Evolutionary conservation across 179 eudicot species (phyloP), one percentile per base, ranked within the genome.

Genomic region (Silene noctiflora): DNA sequence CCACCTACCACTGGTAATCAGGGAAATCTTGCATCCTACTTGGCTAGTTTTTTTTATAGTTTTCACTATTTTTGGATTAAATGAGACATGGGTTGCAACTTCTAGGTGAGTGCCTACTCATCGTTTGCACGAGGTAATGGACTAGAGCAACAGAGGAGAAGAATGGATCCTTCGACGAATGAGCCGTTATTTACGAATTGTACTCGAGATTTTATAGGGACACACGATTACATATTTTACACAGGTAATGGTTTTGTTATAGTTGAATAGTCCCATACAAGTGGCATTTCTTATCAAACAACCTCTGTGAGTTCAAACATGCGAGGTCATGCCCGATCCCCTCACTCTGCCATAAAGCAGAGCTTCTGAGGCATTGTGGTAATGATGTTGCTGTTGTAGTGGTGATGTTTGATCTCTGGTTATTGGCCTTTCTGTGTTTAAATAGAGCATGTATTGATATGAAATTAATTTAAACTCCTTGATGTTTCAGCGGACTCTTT

Each of bases 191-290:
- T 95, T 69, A 89, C 99, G 51, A 93, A 91, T 81, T 95, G 96
- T 88, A 93, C 99, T 9, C 84, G 99, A 77, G 99, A 95, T 84
- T 91, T 89, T 79, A 91, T 89, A 65, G 99, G 98, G 51, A 95
- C 99, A 53, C 89, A 85, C 80, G 97, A 93, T 85, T 95, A 90
- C 84, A 91, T 93, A 85, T 95, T 88, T 78, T 93, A 93, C 69
- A 89, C 99, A 67, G 99, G 99, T 93, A 85, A 6, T 35, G 6
- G 6, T 74, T 14, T 55, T 67, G 24, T 51, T 58, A 46, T 55
- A 4, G 60, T 55, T 55, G 60, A 5, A 17, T 55, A 55, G 16
- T 17, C 19, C 60, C 13, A 53, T 16, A 53, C 20, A 16, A 17
- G 19, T 56, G 20, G 9, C 60, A n/a, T 16, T 14, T 56, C 20